Base-by-base conservation (phyloP, 345 rosid genomes). In the Schrenkiella parvula region DNA sequence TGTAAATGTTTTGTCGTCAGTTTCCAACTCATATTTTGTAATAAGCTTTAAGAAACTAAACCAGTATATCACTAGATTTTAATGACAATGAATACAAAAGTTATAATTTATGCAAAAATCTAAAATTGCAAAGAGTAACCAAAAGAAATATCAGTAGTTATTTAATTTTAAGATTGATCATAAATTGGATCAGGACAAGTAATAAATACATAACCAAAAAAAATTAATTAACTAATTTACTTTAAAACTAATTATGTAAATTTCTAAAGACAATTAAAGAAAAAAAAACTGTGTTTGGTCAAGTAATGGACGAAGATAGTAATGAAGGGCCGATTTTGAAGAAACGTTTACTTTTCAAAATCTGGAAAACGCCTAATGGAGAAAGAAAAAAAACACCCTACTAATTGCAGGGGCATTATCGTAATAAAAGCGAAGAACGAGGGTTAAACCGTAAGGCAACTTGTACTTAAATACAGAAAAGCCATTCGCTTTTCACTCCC, bases 401-500 rank as follows among this genome's bases (percentile, higher is more conserved):
- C 2, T 70, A 47, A 61, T 1, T 28, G 21, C 3, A 62, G 25
- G 69, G 70, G 55, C 4, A 32, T 21, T 1, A 0, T 25, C 3
- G 75, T 71, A 71, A 60, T 38, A 35, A 38, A 23, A 4, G 12
- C 0, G 17, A 3, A 35, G 5, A 8, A 1, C 0, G 51, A 35
- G 75, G 31, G 3, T 34, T 1, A 59, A 51, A 47, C 2, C 0
- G 48, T 3, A 38, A 61, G 19, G 50, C 53, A 0, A 1, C 14
- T 29, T 71, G 43, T 71, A 51, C 3, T 61, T 50, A 62, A 61
- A 62, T 13, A 51, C 35, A 62, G 52, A 51, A 71, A 72, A 9
- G 15, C 41, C 60, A 34, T 15, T 59, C 74, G 47, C 48, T 1
- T 23, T 58, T 31, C 73, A 43, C 73, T 69, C 73, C 47, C 66